Evolutionary conservation across 108 stramenopile species (phyloP).

Genomic region (Nannochloropsis granulata): DNA sequence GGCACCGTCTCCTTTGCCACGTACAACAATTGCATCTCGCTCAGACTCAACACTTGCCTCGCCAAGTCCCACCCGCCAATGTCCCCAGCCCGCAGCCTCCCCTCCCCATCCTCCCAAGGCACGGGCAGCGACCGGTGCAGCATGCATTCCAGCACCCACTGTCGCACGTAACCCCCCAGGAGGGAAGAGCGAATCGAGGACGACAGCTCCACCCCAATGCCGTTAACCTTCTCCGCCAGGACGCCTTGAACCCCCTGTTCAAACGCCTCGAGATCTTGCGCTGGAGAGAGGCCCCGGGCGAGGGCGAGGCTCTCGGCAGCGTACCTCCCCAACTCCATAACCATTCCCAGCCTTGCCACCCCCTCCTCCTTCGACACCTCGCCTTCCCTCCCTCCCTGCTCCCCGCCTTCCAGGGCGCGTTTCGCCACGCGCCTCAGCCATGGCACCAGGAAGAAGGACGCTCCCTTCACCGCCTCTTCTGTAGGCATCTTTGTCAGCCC

Average conservation of each 20-base stretch:
- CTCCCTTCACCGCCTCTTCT: neutral
- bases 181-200: neutral
- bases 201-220: neutral
- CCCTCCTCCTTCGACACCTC: neutral
- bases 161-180: neutral
- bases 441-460: neutral
- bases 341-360: neutral
- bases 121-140: neutral
- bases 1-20: neutral
- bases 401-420: neutral
- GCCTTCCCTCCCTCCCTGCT: neutral
- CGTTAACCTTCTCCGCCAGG: neutral
- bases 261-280: neutral
- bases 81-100: neutral
- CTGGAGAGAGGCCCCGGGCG: neutral
- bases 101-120: neutral
- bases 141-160: neutral
- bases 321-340: neutral
- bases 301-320: neutral
- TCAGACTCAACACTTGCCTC: neutral
- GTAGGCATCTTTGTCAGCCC: neutral
- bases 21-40: neutral
- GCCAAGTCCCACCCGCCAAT: neutral
- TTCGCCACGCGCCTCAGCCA: neutral
- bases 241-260: neutral